These are phyloP conservation scores for Penicillium pulvis DNA, from an alignment of 495 filamentous ascomycete species.

Conservation along the genomic window DNA sequence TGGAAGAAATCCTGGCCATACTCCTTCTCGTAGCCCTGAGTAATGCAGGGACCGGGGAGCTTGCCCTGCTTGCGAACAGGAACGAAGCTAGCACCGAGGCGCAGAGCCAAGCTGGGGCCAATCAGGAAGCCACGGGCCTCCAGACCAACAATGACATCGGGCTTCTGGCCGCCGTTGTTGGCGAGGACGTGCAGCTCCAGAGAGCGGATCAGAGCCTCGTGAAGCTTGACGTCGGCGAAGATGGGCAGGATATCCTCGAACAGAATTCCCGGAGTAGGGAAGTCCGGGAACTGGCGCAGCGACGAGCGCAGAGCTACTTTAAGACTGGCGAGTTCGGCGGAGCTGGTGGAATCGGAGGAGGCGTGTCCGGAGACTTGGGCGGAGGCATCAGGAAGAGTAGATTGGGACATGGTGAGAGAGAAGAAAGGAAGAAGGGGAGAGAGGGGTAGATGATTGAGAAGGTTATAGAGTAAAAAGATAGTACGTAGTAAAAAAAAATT, in stretches of 20 bases:
- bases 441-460: constrained; percentile 32
- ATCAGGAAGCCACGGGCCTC: constrained; percentile 97
- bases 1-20: constrained; percentile 97
- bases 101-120: constrained; percentile 85
- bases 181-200: constrained; percentile 80
- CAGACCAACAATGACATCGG: constrained; percentile 90
- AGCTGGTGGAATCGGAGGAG: constrained; percentile 63
- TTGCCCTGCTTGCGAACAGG: constrained; percentile 96
- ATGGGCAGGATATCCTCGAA: constrained; percentile 99
- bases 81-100: constrained; percentile 85
- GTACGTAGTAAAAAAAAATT: constrained; percentile 26
- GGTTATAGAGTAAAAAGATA: constrained; percentile 20
- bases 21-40: constrained; percentile 88
- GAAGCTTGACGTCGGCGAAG: constrained; percentile 77
- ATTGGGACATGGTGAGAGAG: constrained; percentile 60
- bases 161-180: constrained; percentile 54
- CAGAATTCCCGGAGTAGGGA: constrained; percentile 89
- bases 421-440: constrained; percentile 35
- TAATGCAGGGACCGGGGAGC: constrained; percentile 84
- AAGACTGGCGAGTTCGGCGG: constrained; percentile 91
- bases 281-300: constrained; percentile 83
- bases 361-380: constrained; percentile 50
- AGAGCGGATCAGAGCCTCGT: constrained; percentile 77
- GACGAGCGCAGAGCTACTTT: constrained; percentile 71
- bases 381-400: constrained; percentile 49